phyloP scores from a whole-genome alignment of 768 basidiomycete species.

The Xerocomus potaroensis region DNA sequence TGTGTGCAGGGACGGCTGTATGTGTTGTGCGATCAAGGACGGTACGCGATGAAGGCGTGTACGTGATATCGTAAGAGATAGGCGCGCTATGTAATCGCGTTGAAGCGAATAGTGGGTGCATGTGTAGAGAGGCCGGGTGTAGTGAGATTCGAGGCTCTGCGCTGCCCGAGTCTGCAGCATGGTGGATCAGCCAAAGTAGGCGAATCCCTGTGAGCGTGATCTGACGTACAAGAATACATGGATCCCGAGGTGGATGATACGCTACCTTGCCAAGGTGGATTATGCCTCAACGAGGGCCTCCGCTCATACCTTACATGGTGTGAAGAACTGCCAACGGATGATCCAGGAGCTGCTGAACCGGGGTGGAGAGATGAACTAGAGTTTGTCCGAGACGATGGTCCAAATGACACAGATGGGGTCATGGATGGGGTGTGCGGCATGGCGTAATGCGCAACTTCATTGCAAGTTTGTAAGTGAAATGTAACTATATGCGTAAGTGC shows the following conservation, averaged over 20 bases:
- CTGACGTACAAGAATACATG: constrained; percentile 38
- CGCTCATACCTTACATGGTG: constrained; percentile 37
- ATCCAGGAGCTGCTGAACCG: constrained; percentile 36
- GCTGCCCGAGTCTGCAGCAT: constrained; percentile 17
- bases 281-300: constrained; percentile 46
- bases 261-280: constrained; percentile 43
- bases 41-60: constrained; percentile 53
- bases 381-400: constrained; percentile 46
- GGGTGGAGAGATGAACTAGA: constrained; percentile 48
- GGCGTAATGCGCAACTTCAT: constrained; percentile 28
- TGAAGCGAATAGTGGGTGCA: constrained; percentile 62
- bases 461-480: constrained; percentile 2
- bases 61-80: constrained; percentile 56
- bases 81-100: constrained; percentile 55
- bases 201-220: not conserved
- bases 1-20: constrained; percentile 49
- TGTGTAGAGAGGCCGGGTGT: constrained; percentile 40
- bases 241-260: constrained; percentile 37
- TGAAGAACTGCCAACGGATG: constrained; percentile 37
- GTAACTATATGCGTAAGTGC: constrained; percentile 18
- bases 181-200: constrained; percentile 6
- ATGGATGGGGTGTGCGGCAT: constrained; percentile 29
- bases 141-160: constrained; percentile 21
- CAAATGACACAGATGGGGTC: constrained; percentile 32
- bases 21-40: constrained; percentile 54